Conservation (phyloP, 1,284 basidiomycete species). For the Papiliotrema fonsecae region DNA sequence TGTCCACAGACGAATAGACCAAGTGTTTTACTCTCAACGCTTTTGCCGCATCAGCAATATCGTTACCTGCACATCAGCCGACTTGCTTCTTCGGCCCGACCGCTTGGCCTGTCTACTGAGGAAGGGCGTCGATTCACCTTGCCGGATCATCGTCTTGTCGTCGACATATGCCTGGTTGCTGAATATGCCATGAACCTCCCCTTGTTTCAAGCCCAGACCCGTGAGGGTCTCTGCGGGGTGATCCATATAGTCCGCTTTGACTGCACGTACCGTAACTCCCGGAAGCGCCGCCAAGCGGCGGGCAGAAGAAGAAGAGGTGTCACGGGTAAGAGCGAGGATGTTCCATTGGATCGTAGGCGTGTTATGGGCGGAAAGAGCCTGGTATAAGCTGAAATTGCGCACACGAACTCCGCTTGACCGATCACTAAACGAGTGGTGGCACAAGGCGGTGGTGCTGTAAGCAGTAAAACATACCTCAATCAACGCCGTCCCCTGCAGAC, state of each 20-base stretch:
- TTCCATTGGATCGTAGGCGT: not conserved
- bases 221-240: not conserved
- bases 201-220: not conserved
- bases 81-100: not conserved
- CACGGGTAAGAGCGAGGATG: conserved; percentile 1
- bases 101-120: not conserved
- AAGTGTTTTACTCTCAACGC: conserved; percentile 47
- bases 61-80: conserved; percentile 32
- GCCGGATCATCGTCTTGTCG: conserved; percentile 1
- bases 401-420: too few relatives aligned
- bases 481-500: not conserved
- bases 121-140: not conserved
- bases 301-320: not conserved
- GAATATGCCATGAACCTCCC: conserved; percentile 1
- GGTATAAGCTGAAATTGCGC: not conserved
- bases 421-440: too few relatives aligned
- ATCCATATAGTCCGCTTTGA: not conserved
- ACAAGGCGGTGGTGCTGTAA: too few relatives aligned
- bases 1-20: conserved; percentile 38
- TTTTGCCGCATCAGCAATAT: conserved; percentile 47
- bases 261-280: not conserved
- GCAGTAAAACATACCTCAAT: not conserved
- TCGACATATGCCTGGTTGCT: conserved; percentile 2
- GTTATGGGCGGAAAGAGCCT: not conserved
- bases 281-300: not conserved